phyloP scores from a whole-genome alignment of 257 asterid genomes.

The Cordia subcordata region DNA sequence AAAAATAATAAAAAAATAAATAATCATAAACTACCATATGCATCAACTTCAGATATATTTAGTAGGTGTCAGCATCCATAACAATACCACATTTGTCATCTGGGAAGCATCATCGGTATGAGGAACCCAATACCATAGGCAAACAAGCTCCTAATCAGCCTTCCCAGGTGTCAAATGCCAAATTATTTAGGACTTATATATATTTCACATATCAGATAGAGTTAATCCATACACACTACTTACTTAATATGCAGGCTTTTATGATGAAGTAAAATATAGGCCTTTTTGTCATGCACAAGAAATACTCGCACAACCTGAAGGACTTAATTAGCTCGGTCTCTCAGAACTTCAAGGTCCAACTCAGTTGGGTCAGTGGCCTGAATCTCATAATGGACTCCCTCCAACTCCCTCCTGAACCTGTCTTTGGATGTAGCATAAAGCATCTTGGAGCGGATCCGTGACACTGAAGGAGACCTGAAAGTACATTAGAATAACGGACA shows the following conservation, averaged over 20 bases:
- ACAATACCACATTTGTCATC: constrained; percentile 17
- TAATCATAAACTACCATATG: neutral
- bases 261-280: constrained; percentile 5
- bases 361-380: constrained; percentile 44
- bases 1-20: neutral
- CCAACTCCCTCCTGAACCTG: constrained; percentile 34
- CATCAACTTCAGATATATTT: neutral
- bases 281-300: neutral
- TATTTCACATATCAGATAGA: constrained; percentile 3
- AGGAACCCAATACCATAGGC: constrained; percentile 21
- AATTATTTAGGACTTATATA: constrained; percentile 27
- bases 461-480: constrained; percentile 34
- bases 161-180: constrained; percentile 24
- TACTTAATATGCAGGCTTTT: neutral
- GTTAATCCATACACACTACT: neutral
- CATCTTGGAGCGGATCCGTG: constrained; percentile 38
- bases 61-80: neutral
- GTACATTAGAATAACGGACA: constrained; percentile 1
- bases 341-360: constrained; percentile 40
- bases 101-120: constrained; percentile 55
- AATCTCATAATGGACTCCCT: constrained; percentile 35
- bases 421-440: constrained; percentile 39
- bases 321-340: constrained; percentile 32
- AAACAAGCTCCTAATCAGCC: constrained; percentile 51
- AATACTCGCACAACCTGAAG: neutral